Conservation (phyloP, 805 yeast genomes). For the Kodamaea jinghongensis region DNA sequence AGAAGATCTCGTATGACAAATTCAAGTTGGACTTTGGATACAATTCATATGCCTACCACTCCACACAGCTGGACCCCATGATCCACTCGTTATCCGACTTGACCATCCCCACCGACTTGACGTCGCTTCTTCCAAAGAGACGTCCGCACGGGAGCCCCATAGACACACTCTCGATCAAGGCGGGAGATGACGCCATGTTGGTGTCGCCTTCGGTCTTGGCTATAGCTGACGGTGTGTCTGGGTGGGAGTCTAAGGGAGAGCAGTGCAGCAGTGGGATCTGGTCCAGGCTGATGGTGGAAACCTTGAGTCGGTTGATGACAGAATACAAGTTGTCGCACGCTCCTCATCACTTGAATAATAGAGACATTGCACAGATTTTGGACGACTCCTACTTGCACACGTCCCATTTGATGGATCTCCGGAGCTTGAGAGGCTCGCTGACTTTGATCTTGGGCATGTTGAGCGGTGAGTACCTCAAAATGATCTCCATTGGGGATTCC, state of each 20-base stretch:
- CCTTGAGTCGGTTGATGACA: constrained; percentile 44
- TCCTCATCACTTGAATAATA: constrained; percentile 36
- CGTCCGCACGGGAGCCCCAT: constrained; percentile 51
- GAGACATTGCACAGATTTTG: constrained; percentile 42
- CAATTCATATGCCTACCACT: constrained; percentile 50
- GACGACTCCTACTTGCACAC: constrained; percentile 50
- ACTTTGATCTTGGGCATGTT: constrained; percentile 49
- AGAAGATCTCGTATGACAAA: constrained; percentile 33
- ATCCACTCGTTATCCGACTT: constrained; percentile 50
- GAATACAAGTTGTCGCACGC: constrained; percentile 41
- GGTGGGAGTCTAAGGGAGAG: constrained; percentile 46
- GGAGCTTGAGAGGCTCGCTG: constrained; percentile 46
- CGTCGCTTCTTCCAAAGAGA: constrained; percentile 46
- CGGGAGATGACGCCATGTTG: constrained; percentile 59
- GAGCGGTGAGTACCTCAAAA: constrained; percentile 44
- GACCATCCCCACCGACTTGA: constrained; percentile 46
- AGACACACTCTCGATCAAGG: constrained; percentile 50
- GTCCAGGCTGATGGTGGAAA: constrained; percentile 53
- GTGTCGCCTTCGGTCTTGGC: constrained; percentile 52
- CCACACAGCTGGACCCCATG: constrained; percentile 33
- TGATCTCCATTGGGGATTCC: constrained; percentile 54
- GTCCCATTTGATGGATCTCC: constrained; percentile 49
- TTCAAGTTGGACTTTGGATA: constrained; percentile 44
- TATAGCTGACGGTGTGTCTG: constrained; percentile 57
- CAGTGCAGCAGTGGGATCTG: constrained; percentile 50